phyloP scores from a whole-genome alignment of 2,329 filamentous ascomycete genomes.

The Pseudofabraea citricarpa region DNA sequence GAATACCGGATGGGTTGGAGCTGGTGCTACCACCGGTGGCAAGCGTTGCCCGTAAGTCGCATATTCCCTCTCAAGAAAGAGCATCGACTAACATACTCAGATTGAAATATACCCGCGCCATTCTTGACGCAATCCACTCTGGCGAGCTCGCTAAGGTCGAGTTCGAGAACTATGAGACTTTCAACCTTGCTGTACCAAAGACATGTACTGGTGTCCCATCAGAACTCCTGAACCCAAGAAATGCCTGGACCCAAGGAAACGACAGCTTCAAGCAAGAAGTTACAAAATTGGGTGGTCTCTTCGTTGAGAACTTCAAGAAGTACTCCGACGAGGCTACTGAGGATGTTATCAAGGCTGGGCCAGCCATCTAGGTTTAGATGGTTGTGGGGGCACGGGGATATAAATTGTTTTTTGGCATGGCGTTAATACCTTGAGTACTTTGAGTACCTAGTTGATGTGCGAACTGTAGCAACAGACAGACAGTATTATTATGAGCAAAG shows the following conservation, averaged over 20 bases:
- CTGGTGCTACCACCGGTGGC: slow-evolving; percentile 83
- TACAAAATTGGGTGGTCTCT: slow-evolving; percentile 81
- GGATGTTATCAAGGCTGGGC: slow-evolving; percentile 69
- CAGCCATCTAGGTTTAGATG: slow-evolving; percentile 25
- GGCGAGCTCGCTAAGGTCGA: slow-evolving; percentile 90
- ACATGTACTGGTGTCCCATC: slow-evolving; percentile 81
- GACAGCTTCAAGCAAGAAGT: slow-evolving; percentile 85
- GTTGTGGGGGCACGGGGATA: not conserved
- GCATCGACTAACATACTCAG: slow-evolving; percentile 15
- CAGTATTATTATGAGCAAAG: not conserved
- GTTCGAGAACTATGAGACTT: slow-evolving; percentile 93
- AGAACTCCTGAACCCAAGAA: slow-evolving; percentile 92
- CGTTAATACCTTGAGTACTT: slow-evolving; percentile 7
- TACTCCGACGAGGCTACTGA: slow-evolving; percentile 79
- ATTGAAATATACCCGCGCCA: slow-evolving; percentile 97
- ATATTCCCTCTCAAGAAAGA: not conserved
- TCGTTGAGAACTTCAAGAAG: slow-evolving; percentile 97
- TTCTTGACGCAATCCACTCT: slow-evolving; percentile 96
- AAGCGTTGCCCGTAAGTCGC: slow-evolving; percentile 76
- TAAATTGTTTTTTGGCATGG: slow-evolving; percentile 12
- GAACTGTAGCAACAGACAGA: not conserved
- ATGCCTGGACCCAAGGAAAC: slow-evolving; percentile 79
- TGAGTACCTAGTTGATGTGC: not conserved
- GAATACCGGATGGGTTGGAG: slow-evolving; percentile 97
- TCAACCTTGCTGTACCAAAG: slow-evolving; percentile 96